Percentiles rank a stretch among this genome's conserved stretches.
Evolutionary conservation across 306 rosid genomes (phyloP).

Genomic region (Cercis canadensis): DNA sequence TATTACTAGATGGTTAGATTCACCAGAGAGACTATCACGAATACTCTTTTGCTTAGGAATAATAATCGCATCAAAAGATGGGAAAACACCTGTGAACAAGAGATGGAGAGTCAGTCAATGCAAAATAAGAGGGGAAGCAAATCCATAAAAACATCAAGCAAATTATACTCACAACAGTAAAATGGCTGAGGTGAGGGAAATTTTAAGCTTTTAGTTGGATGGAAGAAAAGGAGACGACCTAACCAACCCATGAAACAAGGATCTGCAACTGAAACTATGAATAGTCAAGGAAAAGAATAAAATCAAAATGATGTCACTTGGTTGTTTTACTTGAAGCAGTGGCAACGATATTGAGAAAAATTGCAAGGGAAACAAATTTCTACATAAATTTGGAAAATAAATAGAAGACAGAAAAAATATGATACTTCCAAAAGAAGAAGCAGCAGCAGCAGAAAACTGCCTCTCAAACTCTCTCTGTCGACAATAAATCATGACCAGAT

Average conservation of each 20-base stretch:
- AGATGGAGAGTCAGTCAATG: no score
- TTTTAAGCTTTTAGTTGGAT: conserved; percentile 38
- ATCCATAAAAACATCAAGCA: neutral
- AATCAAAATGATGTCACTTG: conserved; percentile 15
- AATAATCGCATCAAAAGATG: no score
- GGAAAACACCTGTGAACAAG: no score
- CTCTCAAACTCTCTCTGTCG: conserved; percentile 27
- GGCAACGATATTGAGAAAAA: conserved; percentile 30
- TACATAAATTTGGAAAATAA: conserved; percentile 1
- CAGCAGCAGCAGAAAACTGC: conserved; percentile 1
- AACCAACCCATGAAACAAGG: conserved; percentile 33
- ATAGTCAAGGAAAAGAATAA: conserved; percentile 18
- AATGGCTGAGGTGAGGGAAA: conserved; percentile 19
- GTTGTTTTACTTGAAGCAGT: conserved; percentile 1
- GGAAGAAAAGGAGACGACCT: conserved; percentile 42
- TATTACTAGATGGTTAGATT: conserved; percentile 18
- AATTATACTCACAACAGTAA: conserved; percentile 43
- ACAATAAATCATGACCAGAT: neutral
- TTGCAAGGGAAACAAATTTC: conserved; percentile 3
- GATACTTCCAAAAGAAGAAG: conserved; percentile 26
- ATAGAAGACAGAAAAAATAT: neutral
- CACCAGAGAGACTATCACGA: neutral
- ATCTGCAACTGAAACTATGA: conserved; percentile 29
- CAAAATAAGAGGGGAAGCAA: neutral
- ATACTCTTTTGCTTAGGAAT: conserved; percentile 23